Evolutionary conservation across 1,139 yeast genomes (phyloP), one percentile per base, ranked within the genome.

Genomic region (Wickerhamiella pararugosa): DNA sequence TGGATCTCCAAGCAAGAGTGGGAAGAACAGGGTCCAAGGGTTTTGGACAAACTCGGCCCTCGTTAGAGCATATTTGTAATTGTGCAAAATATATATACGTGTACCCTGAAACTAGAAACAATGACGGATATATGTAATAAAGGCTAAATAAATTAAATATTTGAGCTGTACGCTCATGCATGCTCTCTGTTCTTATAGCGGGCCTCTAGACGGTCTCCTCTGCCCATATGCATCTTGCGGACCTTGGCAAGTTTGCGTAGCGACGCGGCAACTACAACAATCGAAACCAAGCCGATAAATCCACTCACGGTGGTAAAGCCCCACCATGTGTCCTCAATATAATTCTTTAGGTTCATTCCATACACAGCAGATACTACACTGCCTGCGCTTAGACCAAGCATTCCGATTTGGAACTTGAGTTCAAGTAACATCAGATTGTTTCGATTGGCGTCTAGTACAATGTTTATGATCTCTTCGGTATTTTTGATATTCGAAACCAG

Each of bases 1-100:
- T 87, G 99, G 99, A 75, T 92, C 54, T 70, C 87, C 44, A 86
- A 81, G 61, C 83, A 80, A 59, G 99, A 90, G 65, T 90, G 98
- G 98, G 92, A 84, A 61, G 99, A 90, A 65, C 83, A 81, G 57
- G 98, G 97, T 32, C 74, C 94, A 36, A 72, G 90, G 41, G 75
- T 84, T 21, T 75, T 90, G 61, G 62, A 69, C 32, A 90, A 90
- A 64, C 75, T 90, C 55, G 98, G 98, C n/a, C 94, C 95, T 48
- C 77, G 95, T 65, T 84, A 42, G 33, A 10, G 4, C 10, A 5
- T 30, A 11, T 29, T 7, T 8, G 26, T 11, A 32, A 6, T 29
- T 11, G 34, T 10, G 15, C 8, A 32, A 9, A n/a, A 9, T 10
- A 32, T 32, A 15, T 15, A 15, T 15, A 15, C 21, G 21, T 29